Percentiles rank a stretch among this genome's conserved stretches.
Conservation (phyloP, 1,284 basidiomycete species). For the Ceratobasidium sp. region DNA sequence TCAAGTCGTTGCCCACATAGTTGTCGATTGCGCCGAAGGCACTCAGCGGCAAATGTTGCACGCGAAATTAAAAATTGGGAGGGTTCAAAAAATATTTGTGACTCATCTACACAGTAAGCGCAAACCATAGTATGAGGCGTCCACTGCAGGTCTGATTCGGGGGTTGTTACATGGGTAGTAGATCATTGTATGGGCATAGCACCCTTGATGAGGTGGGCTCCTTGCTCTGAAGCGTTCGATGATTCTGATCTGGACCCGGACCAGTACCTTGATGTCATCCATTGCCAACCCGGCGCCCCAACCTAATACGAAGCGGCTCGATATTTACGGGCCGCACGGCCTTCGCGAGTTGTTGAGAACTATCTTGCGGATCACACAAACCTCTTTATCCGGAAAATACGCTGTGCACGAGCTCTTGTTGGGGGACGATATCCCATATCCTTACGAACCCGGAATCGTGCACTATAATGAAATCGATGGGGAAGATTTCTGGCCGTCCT, state of each 20-base stretch:
- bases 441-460: conserved; percentile 59
- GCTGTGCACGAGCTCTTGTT: conserved; percentile 81
- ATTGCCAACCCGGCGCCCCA: conserved; percentile 45
- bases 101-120: conserved; percentile 85
- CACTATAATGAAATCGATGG: conserved; percentile 74
- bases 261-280: conserved; percentile 32
- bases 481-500: conserved; percentile 63
- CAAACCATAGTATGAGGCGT: not conserved
- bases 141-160: conserved; percentile 21
- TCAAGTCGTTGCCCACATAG: conserved; percentile 49
- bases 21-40: conserved; percentile 88
- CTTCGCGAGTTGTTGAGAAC: conserved; percentile 79
- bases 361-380: conserved; percentile 71
- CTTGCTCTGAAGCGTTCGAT: conserved; percentile 12
- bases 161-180: conserved; percentile 54
- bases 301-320: conserved; percentile 58
- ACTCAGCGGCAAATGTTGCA: conserved; percentile 79
- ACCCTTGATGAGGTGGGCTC: conserved; percentile 68
- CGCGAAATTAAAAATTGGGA: conserved; percentile 63
- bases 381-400: conserved; percentile 68
- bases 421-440: conserved; percentile 58
- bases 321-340: conserved; percentile 84
- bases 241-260: conserved; percentile 23
- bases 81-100: conserved; percentile 76
- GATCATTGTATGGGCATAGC: conserved; percentile 84